Base-by-base conservation (phyloP, 1,139 yeast genomes). In the Blastobotrys petasosporus region DNA sequence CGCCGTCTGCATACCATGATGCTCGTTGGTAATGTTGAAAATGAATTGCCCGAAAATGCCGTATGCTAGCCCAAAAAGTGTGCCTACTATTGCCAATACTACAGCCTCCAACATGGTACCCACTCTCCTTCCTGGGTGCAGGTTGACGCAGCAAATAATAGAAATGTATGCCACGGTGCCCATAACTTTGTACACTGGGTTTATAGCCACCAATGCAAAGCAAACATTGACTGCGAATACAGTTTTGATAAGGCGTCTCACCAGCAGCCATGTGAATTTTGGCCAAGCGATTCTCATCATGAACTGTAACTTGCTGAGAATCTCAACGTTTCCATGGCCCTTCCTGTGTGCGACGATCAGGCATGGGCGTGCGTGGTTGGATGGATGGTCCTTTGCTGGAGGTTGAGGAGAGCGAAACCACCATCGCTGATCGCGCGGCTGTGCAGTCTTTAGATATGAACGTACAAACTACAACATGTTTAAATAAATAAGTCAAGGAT, bases 81-180 rank as follows among this genome's bases (percentile, higher is more conserved):
- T 48, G 1, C 77, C 77, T 1, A 69, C 61, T 1, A 63, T 53
- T 51, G 74, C 70, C 42, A 70, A 60, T 2, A 68, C 56, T 4
- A 66, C 64, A 16, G 70, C 67, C 50, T 74, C 75, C 30, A 74
- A 62, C 59, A 73, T 72, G 9, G 74, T 69, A 30, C 77, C 75
- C 1, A 71, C 62, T 39, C 79, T 62, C 48, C 76, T 63, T 0
- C 77, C 77, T 1, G 77, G 77, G 53, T 73, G 76, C 30, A 71
- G 69, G 54, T 71, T 70, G 12, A 73, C 76, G 1, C 76, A 66
- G 2, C 71, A 64, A 37, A 74, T 53, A 0, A 74, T 71, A 25
- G 71, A 55, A 65, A 74, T 65, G 12, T 72, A 70, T 1, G 73
- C 69, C 37, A 71, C 67, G 1, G 56, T 52, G 2, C 77, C 77